Evolutionary conservation across 345 rosid genomes (phyloP), one percentile per base, ranked within the genome.

Genomic region (Pistacia vera): DNA sequence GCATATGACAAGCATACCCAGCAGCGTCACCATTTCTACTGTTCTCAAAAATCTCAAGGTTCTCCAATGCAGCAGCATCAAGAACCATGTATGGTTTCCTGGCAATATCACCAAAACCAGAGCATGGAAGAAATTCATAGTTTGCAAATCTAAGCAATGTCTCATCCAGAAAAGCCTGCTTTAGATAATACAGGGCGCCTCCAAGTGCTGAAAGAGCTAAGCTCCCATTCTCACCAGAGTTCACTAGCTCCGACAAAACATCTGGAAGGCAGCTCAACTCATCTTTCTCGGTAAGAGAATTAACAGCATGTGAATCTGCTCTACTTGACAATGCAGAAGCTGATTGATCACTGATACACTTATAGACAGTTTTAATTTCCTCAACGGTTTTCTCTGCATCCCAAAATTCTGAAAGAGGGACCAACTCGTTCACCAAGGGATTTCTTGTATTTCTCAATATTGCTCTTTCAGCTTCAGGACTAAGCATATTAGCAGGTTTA

Each of bases 11-110:
- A 74, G 64, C 77, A 75, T 88, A 95, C 98, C 99, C 97, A 25
- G 91, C 89, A 77, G 87, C 67, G 77, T 87, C 95, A 79, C 98
- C 98, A 75, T 89, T 90, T 86, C 83, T 86, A 86, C 85, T 91
- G 87, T 96, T 96, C 89, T 96, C 98, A 86, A 93, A 96, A 81
- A 96, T 86, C 83, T 96, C 99, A 77, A 96, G 98, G 89, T 93
- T 96, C 77, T 96, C 99, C 49, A 96, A 78, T 61, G 97, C 99
- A 78, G 97, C 88, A 78, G 99, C 97, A 91, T 96, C 98, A 76
- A 96, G 97, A 85, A 93, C 86, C 92, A 93, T 88, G 81, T 93
- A 88, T 51, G 94, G 90, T 72, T 87, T 91, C 88, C 86, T 86
- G 59, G 87, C 79, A 83, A 85, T 67, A 75, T 85, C 79, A 76